Conservation (phyloP, 306 rosid species). For the Quercus ilex region DNA sequence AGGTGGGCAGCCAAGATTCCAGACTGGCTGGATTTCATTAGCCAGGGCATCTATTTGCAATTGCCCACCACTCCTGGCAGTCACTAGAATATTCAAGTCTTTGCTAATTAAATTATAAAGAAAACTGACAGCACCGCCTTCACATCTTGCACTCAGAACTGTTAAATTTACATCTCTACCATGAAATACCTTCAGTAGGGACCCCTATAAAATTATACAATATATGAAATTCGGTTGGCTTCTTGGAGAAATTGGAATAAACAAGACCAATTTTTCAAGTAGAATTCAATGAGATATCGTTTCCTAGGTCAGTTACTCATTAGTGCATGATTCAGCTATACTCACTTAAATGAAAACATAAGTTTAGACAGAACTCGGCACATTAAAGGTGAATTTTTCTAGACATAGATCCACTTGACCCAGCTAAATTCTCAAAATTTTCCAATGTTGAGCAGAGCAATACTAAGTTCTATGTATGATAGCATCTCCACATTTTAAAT, state of each 20-base stretch:
- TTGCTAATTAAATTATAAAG: constrained; percentile 72
- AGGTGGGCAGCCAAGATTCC: no score
- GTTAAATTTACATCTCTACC: no score
- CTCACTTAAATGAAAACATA: neutral
- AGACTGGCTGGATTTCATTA: no score
- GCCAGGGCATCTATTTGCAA: no score
- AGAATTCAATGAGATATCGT: neutral
- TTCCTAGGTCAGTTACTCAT: neutral
- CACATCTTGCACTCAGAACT: constrained; percentile 73
- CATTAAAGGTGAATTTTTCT: neutral
- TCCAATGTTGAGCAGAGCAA: neutral
- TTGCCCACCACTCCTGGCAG: no score
- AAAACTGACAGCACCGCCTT: constrained; percentile 78
- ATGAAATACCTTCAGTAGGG: constrained; percentile 67
- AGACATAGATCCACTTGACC: neutral
- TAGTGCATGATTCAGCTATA: neutral
- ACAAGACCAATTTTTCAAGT: neutral
- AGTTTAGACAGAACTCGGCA: neutral
- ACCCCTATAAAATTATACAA: constrained; percentile 58
- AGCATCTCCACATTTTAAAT: neutral
- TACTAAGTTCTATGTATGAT: neutral
- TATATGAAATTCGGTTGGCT: constrained; percentile 2
- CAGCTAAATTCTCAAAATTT: neutral
- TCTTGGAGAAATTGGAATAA: constrained; percentile 10
- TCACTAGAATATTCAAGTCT: constrained; percentile 68